Evolutionary conservation across 345 rosid genomes (phyloP), one percentile per base, ranked within the genome.

Genomic region (Physaria fendleri): DNA sequence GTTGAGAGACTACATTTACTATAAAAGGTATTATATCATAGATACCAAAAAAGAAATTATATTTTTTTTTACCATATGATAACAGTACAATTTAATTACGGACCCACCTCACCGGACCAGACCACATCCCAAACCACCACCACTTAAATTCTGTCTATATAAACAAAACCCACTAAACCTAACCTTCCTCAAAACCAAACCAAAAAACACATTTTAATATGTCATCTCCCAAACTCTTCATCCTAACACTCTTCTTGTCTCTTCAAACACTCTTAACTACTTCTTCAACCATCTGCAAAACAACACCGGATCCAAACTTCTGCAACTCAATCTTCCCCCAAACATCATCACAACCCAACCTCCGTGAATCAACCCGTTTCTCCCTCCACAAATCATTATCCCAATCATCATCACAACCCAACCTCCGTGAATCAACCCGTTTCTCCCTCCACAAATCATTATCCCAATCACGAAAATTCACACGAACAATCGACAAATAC

Each of bases 301-400:
- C 76, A 53, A 76, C 91, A 2, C 95, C 84, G 1, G 80, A 89
- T 61, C 97, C 95, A 2, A 54, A 77, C 24, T 78, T 59, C 37
- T 89, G 97, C 77, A 68, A 59, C 51, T 80, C 91, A n/a, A 59
- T 84, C 9, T 85, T 84, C 28, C 79, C 82, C 23, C 72, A 71
- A 45, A 74, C 63, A 23, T 54, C n/a, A n/a, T n/a, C n/a, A n/a
- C n/a, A n/a, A n/a, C n/a, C n/a, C n/a, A n/a, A n/a, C n/a, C n/a
- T n/a, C n/a, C n/a, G n/a, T n/a, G n/a, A n/a, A n/a, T n/a, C n/a
- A n/a, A n/a, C n/a, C n/a, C n/a, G n/a, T n/a, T n/a, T n/a, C n/a
- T n/a, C n/a, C n/a, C n/a, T n/a, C n/a, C n/a, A n/a, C n/a, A n/a
- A n/a, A n/a, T n/a, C n/a, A n/a, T n/a, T n/a, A n/a, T n/a, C n/a